phyloP scores from a whole-genome alignment of 2,329 filamentous ascomycete genomes.

The Colletotrichum liriopes region DNA sequence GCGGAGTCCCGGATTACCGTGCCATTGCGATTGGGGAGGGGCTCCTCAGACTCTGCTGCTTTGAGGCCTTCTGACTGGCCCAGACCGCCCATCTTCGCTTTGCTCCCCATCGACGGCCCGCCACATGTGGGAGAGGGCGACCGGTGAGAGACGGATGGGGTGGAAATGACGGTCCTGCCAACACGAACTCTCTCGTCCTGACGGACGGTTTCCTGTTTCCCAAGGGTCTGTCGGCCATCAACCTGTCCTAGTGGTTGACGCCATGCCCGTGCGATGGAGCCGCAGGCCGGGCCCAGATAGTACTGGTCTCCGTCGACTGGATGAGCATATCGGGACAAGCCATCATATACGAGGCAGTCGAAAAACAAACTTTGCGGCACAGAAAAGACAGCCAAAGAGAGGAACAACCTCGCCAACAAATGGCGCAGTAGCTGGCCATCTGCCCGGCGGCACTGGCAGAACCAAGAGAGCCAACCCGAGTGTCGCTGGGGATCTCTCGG shows the following conservation, averaged over 20 bases:
- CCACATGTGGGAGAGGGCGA: slow-evolving; percentile 25
- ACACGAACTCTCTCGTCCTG: slow-evolving; percentile 23
- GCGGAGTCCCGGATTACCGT: slow-evolving; percentile 38
- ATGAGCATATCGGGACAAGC: neutral
- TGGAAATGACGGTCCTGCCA: slow-evolving; percentile 34
- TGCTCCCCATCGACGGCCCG: slow-evolving; percentile 14
- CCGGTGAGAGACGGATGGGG: neutral
- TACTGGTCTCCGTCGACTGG: neutral
- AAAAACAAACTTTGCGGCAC: neutral
- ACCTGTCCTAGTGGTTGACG: slow-evolving; percentile 20
- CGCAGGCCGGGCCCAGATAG: slow-evolving; percentile 16
- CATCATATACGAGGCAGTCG: neutral
- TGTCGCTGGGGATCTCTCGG: neutral
- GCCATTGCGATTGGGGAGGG: slow-evolving; percentile 24
- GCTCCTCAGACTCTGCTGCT: slow-evolving; percentile 36
- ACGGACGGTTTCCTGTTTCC: neutral
- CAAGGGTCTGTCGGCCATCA: slow-evolving; percentile 27
- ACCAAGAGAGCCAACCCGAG: neutral
- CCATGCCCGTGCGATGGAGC: slow-evolving; percentile 12
- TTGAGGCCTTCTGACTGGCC: slow-evolving; percentile 31
- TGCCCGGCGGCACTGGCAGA: neutral
- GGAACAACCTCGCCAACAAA: neutral
- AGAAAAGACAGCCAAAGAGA: neutral
- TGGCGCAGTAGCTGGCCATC: neutral
- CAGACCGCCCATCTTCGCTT: slow-evolving; percentile 6